Base-by-base conservation (phyloP, 2,329 filamentous ascomycete species). In the Colletotrichum simmondsii region DNA sequence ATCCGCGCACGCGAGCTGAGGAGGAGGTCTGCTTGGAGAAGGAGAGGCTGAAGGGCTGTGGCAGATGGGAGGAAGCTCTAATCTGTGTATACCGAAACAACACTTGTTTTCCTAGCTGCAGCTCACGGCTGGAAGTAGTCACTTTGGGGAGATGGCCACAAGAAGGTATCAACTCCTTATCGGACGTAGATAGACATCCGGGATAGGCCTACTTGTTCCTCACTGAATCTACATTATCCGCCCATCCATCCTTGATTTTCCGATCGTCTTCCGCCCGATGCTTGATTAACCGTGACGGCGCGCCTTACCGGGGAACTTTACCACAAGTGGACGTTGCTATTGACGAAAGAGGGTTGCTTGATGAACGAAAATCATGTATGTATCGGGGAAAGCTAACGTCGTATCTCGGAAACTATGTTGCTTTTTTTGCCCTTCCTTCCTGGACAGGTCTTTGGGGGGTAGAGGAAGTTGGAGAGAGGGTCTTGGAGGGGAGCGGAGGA, bases 71-170 rank as follows among this genome's bases (percentile, higher is more conserved):
- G 59, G 42, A 59, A 64, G 70, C 70, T 60, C 66, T 72, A 72
- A 72, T 69, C 70, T 72, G 70, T 72, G 70, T 72, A 69, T 69
- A 72, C 59, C 65, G 65, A 67, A 62, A 67, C 52, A 24, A 62
- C 35, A 53, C 54, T 62, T 69, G 53, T 69, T 61, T 69, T 54
- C 62, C 30, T 54, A 32, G 60, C 65, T 46, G 30, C 26, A 46
- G 59, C 37, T 46, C 64, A 59, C 42, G 35, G 7, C 32, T 22
- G 58, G 59, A 49, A 57, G 52, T 54, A 72, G 65, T 58, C 11
- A 60, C 22, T 71, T 58, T 63, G 59, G 28, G 70, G 59, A 68
- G 52, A 37, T 63, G 30, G n/a, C 37, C 37, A 69, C 59, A 32
- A 64, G 53, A 26, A 54, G 65, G 56, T 69, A 14, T 60, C 14